These are phyloP conservation scores for Rosellinia necatrix DNA, from an alignment of 2,329 filamentous ascomycete species.

Conservation along the genomic window DNA sequence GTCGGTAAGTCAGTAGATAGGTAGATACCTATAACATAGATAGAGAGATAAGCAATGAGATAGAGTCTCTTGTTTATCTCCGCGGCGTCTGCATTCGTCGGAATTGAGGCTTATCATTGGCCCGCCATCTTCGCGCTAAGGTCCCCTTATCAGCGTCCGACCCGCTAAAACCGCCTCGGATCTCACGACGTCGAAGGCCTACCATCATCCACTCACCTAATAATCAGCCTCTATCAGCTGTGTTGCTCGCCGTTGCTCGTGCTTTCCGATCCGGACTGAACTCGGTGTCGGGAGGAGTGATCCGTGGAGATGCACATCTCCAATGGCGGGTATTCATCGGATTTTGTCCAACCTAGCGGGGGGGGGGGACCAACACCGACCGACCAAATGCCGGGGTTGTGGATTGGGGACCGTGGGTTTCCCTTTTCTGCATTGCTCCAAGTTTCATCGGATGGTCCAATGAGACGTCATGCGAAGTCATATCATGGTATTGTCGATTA, in stretches of 20 bases:
- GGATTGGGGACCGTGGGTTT: neutral
- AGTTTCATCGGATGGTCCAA: conserved; percentile 1
- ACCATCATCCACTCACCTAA: no score
- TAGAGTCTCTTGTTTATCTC: conserved; percentile 23
- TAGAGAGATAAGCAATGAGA: no score
- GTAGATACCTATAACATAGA: neutral
- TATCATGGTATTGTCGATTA: conserved; percentile 4
- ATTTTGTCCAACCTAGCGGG: no score
- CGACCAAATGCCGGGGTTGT: neutral
- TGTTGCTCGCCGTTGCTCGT: neutral
- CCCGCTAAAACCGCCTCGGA: neutral
- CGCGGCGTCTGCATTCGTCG: conserved; percentile 5
- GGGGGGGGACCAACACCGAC: neutral
- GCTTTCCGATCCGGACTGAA: conserved; percentile 4
- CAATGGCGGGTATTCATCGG: no score
- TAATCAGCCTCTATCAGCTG: no score
- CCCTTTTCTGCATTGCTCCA: neutral
- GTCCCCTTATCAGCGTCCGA: conserved; percentile 12
- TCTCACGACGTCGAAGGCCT: conserved; percentile 2
- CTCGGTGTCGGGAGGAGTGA: conserved; percentile 13
- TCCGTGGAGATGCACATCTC: conserved; percentile 28
- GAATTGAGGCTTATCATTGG: conserved; percentile 9
- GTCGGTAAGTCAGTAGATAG: conserved; percentile 10
- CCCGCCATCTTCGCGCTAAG: neutral
- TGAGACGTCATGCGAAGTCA: neutral